Evolutionary conservation across 1,284 basidiomycete species (phyloP).

Genomic region (Crucibulum cyathiforme): DNA sequence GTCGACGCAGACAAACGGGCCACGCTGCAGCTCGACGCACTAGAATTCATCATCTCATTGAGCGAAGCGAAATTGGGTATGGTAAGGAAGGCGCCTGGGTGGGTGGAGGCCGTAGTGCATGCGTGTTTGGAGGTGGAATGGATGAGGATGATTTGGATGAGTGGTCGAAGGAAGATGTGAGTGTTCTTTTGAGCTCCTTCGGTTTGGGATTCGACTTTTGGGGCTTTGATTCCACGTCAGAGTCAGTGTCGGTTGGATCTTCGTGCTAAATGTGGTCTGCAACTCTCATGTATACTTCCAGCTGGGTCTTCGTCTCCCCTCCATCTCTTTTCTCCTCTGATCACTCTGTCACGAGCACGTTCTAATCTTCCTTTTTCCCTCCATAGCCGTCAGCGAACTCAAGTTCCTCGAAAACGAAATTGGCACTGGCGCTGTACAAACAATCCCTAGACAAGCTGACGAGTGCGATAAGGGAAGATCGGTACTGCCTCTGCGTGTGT

Average conservation of each 20-base stretch:
- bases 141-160: slow-evolving; percentile 59
- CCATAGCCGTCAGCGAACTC: slow-evolving; percentile 72
- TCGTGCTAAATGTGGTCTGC: too few relatives aligned
- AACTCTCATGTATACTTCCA: too few relatives aligned
- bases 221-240: too few relatives aligned
- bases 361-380: too few relatives aligned
- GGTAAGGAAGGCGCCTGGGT: slow-evolving; percentile 67
- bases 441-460: slow-evolving; percentile 79
- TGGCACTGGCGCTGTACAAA: slow-evolving; percentile 77
- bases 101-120: slow-evolving; percentile 70
- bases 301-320: too few relatives aligned
- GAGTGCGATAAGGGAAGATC: slow-evolving; percentile 75
- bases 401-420: slow-evolving; percentile 62
- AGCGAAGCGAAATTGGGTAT: slow-evolving; percentile 71
- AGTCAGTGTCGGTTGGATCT: too few relatives aligned
- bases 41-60: slow-evolving; percentile 81
- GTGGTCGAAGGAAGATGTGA: slow-evolving; percentile 79
- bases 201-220: slow-evolving; percentile 1
- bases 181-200: slow-evolving; percentile 23
- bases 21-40: slow-evolving; percentile 64
- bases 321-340: too few relatives aligned
- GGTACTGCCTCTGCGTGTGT: slow-evolving; percentile 74
- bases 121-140: slow-evolving; percentile 81
- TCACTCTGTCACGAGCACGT: too few relatives aligned
- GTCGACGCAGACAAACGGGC: slow-evolving; percentile 48